Conservation (phyloP, 192 early-diverging fungal species). For the Podila epigama region DNA sequence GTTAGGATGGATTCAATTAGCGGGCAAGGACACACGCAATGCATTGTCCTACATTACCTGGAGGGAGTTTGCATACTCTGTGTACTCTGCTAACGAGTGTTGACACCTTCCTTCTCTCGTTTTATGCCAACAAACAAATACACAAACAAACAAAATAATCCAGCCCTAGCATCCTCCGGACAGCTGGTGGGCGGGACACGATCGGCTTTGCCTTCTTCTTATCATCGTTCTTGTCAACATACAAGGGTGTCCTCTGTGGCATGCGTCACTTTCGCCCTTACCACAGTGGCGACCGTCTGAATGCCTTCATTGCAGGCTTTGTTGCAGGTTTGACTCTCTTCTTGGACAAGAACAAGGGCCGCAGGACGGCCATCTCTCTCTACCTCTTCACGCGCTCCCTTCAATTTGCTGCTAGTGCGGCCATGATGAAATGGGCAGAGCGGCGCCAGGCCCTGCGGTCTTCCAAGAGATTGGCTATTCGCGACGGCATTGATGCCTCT, state of each 20-base stretch:
- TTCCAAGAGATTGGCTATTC: neutral
- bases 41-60: too few relatives aligned
- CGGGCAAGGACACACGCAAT: too few relatives aligned
- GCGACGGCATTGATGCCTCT: neutral
- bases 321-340: constrained; percentile 61
- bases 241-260: constrained; percentile 65
- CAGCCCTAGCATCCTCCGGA: neutral
- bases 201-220: constrained; percentile 65
- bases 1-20: too few relatives aligned
- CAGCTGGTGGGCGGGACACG: constrained; percentile 53
- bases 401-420: constrained; percentile 63
- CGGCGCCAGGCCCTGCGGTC: constrained; percentile 7
- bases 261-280: constrained; percentile 49
- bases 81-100: too few relatives aligned
- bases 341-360: constrained; percentile 58
- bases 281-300: constrained; percentile 53
- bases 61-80: too few relatives aligned
- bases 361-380: constrained; percentile 62
- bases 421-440: constrained; percentile 57
- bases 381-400: constrained; percentile 63
- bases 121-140: too few relatives aligned
- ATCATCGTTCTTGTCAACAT: constrained; percentile 59
- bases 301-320: constrained; percentile 64
- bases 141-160: too few relatives aligned
- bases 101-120: too few relatives aligned